Conservation (phyloP, 441 rosid species). For the Populus hybrid region DNA sequence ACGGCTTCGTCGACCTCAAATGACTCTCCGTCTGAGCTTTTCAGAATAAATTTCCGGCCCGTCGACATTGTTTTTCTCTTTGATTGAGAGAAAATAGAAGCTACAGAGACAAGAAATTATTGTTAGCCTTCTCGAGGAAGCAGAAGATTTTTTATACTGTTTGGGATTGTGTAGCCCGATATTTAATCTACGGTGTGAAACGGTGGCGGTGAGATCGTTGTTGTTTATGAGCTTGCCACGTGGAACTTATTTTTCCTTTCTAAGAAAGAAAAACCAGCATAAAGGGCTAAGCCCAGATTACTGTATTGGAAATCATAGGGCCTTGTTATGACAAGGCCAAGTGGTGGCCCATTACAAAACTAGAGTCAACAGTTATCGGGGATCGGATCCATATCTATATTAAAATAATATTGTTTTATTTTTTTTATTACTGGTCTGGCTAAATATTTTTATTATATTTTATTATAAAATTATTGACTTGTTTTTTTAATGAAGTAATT, state of each 20-base stretch:
- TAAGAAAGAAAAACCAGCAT: too few species aligned
- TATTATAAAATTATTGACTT: too few species aligned
- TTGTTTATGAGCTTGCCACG: not conserved
- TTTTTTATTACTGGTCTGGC: too few species aligned
- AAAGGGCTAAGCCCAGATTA: too few species aligned
- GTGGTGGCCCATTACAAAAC: too few species aligned
- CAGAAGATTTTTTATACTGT: not conserved
- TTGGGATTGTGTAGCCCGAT: not conserved
- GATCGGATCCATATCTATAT: too few species aligned
- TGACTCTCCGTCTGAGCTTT: slow-evolving; percentile 56
- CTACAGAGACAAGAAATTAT: not conserved
- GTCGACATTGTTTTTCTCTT: slow-evolving; percentile 11
- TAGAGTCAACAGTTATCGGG: too few species aligned
- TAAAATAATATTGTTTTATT: too few species aligned
- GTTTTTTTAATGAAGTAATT: too few species aligned
- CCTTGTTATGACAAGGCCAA: too few species aligned
- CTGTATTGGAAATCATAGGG: too few species aligned
- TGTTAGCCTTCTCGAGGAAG: not conserved
- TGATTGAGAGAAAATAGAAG: not conserved
- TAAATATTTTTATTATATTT: too few species aligned
- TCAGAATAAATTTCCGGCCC: slow-evolving; percentile 40
- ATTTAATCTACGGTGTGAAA: not conserved
- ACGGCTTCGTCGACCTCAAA: slow-evolving; percentile 67
- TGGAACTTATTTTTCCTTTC: not conserved
- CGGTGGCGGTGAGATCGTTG: not conserved